phyloP scores from a whole-genome alignment of 108 stramenopile species.

The Cylindrotheca closterium region DNA sequence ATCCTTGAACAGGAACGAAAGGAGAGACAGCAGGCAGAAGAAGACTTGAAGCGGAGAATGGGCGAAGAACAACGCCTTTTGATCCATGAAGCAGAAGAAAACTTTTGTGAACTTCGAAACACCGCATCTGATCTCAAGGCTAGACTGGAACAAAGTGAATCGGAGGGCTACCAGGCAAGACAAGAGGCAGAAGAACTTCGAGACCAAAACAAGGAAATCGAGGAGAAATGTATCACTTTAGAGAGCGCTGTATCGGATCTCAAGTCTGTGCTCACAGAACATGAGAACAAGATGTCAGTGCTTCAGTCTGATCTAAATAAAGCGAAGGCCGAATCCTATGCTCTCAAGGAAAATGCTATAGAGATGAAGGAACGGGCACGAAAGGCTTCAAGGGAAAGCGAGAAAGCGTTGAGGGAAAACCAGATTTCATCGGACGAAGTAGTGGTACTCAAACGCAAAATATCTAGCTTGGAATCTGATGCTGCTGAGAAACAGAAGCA shows the following conservation, averaged over 20 bases:
- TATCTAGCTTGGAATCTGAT: constrained; percentile 17
- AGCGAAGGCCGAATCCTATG: constrained; percentile 27
- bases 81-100: constrained; percentile 66
- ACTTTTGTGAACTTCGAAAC: constrained; percentile 45
- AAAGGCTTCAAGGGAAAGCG: constrained; percentile 21
- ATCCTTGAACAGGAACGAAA: constrained; percentile 43
- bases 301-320: constrained; percentile 20
- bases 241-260: constrained; percentile 20
- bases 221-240: constrained; percentile 31
- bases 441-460: constrained; percentile 15
- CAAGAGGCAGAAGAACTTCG: constrained; percentile 55
- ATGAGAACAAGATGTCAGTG: constrained; percentile 11
- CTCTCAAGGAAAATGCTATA: constrained; percentile 26
- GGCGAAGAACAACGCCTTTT: constrained; percentile 73
- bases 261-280: background rate
- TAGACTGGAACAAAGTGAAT: constrained; percentile 49
- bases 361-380: constrained; percentile 32
- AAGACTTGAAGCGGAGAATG: constrained; percentile 41
- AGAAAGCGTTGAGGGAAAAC: constrained; percentile 17
- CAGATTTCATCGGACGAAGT: constrained; percentile 16
- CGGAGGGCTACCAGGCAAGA: constrained; percentile 56
- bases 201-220: constrained; percentile 38
- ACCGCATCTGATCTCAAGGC: constrained; percentile 35
- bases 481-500: constrained; percentile 5
- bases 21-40: constrained; percentile 36